These are phyloP conservation scores for Pittosporum tobira DNA, from an alignment of 129 eudicot species.

Conservation along the genomic window DNA sequence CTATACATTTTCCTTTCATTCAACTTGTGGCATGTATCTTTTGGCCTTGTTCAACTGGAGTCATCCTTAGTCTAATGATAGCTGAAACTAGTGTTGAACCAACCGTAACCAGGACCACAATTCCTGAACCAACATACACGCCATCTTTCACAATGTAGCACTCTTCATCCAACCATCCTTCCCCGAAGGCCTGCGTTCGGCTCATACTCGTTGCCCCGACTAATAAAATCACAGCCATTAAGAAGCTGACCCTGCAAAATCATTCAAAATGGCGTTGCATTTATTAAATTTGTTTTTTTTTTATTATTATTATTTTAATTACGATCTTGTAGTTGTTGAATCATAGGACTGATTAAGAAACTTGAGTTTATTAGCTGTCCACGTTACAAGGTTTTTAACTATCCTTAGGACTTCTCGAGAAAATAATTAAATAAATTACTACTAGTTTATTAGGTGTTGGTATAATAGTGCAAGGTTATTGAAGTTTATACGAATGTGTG, in stretches of 20 bases:
- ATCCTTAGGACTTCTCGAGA: too few relatives aligned
- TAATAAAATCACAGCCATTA: conserved; percentile 18
- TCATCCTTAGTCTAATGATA: conserved; percentile 17
- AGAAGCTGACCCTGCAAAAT: conserved; percentile 58
- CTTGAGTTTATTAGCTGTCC: too few relatives aligned
- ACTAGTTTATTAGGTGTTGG: too few relatives aligned
- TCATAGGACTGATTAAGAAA: too few relatives aligned
- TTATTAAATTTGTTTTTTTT: too few relatives aligned
- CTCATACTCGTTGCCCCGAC: conserved; percentile 63
- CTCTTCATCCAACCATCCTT: conserved; percentile 73
- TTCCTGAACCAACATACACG: conserved; percentile 46
- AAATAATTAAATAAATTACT: too few relatives aligned
- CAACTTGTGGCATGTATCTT: conserved; percentile 14
- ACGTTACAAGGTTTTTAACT: too few relatives aligned
- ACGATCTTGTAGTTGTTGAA: too few relatives aligned
- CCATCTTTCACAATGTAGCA: conserved; percentile 79
- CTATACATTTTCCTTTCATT: neutral
- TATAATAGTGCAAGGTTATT: too few relatives aligned
- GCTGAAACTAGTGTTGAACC: conserved; percentile 30
- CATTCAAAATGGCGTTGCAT: too few relatives aligned
- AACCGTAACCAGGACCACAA: conserved; percentile 35
- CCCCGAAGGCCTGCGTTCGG: conserved; percentile 41
- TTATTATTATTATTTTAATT: too few relatives aligned
- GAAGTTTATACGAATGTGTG: too few relatives aligned
- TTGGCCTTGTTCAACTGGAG: conserved; percentile 21